Percentiles rank a stretch among this genome's conserved stretches.
These are phyloP conservation scores for Neurospora hispaniola DNA, from an alignment of 495 filamentous ascomycete species.

Conservation along the genomic window DNA sequence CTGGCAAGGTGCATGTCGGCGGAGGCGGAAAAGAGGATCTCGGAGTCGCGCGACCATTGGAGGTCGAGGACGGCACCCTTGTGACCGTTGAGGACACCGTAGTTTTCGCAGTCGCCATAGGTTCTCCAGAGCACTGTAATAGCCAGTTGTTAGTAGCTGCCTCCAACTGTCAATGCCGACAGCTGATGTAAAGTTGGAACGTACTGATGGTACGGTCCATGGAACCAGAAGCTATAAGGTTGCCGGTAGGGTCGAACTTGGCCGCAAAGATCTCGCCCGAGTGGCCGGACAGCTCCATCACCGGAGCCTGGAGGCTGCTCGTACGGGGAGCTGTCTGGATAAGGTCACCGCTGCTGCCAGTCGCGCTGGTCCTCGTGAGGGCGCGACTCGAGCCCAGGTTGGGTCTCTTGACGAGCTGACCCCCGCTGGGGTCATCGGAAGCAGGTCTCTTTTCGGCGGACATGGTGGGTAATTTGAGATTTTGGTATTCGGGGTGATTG, in stretches of 20 bases:
- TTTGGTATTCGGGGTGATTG: background rate
- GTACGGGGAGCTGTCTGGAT: slow-evolving; percentile 72
- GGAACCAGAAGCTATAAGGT: slow-evolving; percentile 85
- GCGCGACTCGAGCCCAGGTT: slow-evolving; percentile 58
- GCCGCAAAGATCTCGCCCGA: slow-evolving; percentile 79
- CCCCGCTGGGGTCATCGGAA: slow-evolving; percentile 63
- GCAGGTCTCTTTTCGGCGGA: slow-evolving; percentile 84
- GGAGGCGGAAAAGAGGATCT: slow-evolving; percentile 84
- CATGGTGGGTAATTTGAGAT: slow-evolving; percentile 41
- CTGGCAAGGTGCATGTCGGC: slow-evolving; percentile 86
- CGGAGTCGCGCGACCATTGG: slow-evolving; percentile 91
- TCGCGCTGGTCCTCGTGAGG: slow-evolving; percentile 54
- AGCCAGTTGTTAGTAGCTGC: slow-evolving; percentile 9
- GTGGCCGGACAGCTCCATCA: slow-evolving; percentile 87
- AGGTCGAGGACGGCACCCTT: slow-evolving; percentile 84
- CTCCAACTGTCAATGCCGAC: background rate
- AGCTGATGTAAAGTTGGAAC: slow-evolving; percentile 18
- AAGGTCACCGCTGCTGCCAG: slow-evolving; percentile 56
- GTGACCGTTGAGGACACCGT: slow-evolving; percentile 77
- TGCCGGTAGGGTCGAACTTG: slow-evolving; percentile 78
- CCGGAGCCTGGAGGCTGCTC: slow-evolving; percentile 77
- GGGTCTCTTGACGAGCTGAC: slow-evolving; percentile 83
- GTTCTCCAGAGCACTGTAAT: slow-evolving; percentile 79
- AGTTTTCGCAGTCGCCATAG: slow-evolving; percentile 87
- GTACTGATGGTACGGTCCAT: slow-evolving; percentile 88